Base-by-base conservation (phyloP, 352 stramenopile species). In the Phytophthora pistaciae region DNA sequence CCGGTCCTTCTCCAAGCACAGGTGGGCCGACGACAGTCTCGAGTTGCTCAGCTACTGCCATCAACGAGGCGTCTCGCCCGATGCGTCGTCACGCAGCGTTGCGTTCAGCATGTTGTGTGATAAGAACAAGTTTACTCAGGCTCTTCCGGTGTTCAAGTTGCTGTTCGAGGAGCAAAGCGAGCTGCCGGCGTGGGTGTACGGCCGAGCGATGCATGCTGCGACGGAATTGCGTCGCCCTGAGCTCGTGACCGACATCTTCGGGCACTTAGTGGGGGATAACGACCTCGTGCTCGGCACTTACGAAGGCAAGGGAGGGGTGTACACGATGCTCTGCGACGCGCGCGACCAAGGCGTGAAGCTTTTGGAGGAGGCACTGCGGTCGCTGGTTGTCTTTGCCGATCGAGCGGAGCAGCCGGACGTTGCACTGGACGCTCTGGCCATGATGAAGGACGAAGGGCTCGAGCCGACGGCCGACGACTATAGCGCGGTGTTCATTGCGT, bases 21-120 rank as follows among this genome's bases (percentile, higher is more conserved):
- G 61, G 55, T 60, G 69, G 3, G 65, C 74, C 8, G 54, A 57
- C 29, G 75, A 91, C 33, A 84, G 76, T 60, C 69, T 91, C 14
- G 77, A 90, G 16, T 64, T 87, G 60, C 48, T 92, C 54, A 71
- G 71, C 23, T 87, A 78, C 44, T 73, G 79, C 21, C 79, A 82
- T 33, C 66, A 87, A 21, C 71, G 85, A 36, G 67, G 79, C n/a
- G 60, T 90, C 38, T 80, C 72, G 13, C 77, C 83, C 23, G 83
- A 80, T 59, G 87, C 88, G 58, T 75, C 84, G 16, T 40, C 64
- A 11, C 25, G 49, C 3, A 1, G 60, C 14, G 31, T 10, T n/a
- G 27, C 9, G 4, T 61, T 66, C 42, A 60, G 50, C 5, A 13
- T 46, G 25, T 54, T 62, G 56, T 50, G 56, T 52, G 16, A 44